Base-by-base conservation (phyloP, 2,329 filamentous ascomycete species). In the Aspergillus sp. region DNA sequence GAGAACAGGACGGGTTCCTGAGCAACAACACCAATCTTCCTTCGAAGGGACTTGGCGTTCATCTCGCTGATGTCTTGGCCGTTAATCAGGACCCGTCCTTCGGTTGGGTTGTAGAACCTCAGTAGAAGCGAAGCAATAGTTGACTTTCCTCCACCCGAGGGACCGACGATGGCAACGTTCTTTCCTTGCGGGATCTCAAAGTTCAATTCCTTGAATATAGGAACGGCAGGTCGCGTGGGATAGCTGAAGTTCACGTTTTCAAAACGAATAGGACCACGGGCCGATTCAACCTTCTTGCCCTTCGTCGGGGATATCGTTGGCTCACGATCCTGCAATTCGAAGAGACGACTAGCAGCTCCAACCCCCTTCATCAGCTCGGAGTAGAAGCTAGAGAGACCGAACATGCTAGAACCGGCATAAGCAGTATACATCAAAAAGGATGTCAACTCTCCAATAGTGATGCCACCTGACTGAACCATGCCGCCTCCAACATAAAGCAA, bases 301-400 rank as follows among this genome's bases (percentile, higher is more conserved):
- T 89, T 87, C 0, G 96, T 99, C 19, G 93, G 87, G n/a, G 89
- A 89, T 62, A 98, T 96, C 2, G 88, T 89, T 0, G 93, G 90
- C 60, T 91, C 82, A 64, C 95, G 88, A 75, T 99, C 95, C 74
- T 98, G 93, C 5, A 99, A 84, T 73, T 99, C 95, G 71, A 99
- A 99, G 1, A 99, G 83, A 62, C 95, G 90, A 71, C 90, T 96
- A n/a, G 95, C 95, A 44, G 95, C 95, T 70, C 96, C 95, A 3
- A 96, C 94, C 44, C 96, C 96, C 77, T 99, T 99, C 95, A 99
- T 99, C 63, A 99, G 83, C 74, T 99, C 95, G 0, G 93, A 96
- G 77, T 97, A 99, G 79, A 99, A 99, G 59, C 91, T 92, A 3
- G 92, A 96, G 1, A 99, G 82, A 3, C 95, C 95, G 68, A 98